phyloP scores from a whole-genome alignment of 1,284 basidiomycete genomes.

The Prillingera fragicola region DNA sequence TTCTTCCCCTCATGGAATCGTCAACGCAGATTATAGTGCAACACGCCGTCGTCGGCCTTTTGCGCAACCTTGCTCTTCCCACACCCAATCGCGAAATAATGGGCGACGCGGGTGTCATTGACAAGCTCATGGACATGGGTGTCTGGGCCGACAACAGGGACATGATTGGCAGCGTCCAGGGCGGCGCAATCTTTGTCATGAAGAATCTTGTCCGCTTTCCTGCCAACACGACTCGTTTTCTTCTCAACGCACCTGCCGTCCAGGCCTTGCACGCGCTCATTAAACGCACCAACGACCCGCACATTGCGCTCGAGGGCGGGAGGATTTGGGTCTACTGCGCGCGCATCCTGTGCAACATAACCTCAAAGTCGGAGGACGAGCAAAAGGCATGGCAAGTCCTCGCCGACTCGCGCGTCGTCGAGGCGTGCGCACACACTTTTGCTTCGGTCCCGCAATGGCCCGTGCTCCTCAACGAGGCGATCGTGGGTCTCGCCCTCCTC shows the following conservation, averaged over 20 bases:
- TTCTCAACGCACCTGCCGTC: slow-evolving; percentile 38
- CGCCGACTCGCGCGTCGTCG: slow-evolving; percentile 55
- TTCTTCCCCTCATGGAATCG: slow-evolving; percentile 55
- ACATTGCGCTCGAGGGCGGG: slow-evolving; percentile 75
- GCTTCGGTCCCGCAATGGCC: slow-evolving; percentile 72
- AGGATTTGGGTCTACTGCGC: slow-evolving; percentile 48
- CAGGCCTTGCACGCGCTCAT: slow-evolving; percentile 68
- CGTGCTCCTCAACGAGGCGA: slow-evolving; percentile 79
- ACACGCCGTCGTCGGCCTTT: slow-evolving; percentile 72
- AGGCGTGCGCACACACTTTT: slow-evolving; percentile 65
- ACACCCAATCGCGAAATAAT: slow-evolving; percentile 58
- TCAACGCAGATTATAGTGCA: slow-evolving; percentile 66
- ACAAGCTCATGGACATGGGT: slow-evolving; percentile 59
- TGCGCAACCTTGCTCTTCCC: slow-evolving; percentile 78
- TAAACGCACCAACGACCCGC: slow-evolving; percentile 70
- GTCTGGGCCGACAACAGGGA: slow-evolving; percentile 68
- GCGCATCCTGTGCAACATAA: slow-evolving; percentile 40
- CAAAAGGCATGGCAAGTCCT: slow-evolving; percentile 54
- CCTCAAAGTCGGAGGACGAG: slow-evolving; percentile 52
- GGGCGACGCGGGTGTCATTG: slow-evolving; percentile 60
- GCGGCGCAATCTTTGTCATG: slow-evolving; percentile 76
- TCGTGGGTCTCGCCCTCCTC: slow-evolving; percentile 77
- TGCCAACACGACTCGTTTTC: slow-evolving; percentile 17
- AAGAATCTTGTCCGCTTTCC: slow-evolving; percentile 61
- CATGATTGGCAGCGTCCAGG: slow-evolving; percentile 77